Evolutionary conservation across 768 basidiomycete genomes (phyloP).

Genomic region (Termitomyces sp.): DNA sequence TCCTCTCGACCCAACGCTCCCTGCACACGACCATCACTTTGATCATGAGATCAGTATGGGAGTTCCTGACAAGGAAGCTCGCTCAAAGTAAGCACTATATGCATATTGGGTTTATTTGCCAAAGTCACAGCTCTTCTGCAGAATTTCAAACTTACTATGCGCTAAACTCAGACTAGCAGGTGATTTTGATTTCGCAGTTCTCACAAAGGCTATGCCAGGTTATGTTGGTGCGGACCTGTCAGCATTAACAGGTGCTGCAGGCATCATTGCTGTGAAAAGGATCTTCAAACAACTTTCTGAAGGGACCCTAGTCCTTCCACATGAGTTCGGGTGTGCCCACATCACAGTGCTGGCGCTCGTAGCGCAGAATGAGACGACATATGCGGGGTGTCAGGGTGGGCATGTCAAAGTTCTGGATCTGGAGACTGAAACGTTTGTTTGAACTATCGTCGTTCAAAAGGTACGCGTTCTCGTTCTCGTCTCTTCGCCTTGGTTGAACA

Average conservation of each 20-base stretch:
- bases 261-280: slow-evolving; percentile 93
- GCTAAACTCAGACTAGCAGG: slow-evolving; percentile 82
- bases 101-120: background rate
- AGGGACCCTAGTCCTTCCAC: slow-evolving; percentile 59
- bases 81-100: slow-evolving; percentile 69
- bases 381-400: slow-evolving; percentile 93
- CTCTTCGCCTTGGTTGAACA: background rate
- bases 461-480: slow-evolving; percentile 33
- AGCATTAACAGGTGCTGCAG: slow-evolving; percentile 89
- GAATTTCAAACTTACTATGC: slow-evolving; percentile 86
- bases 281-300: slow-evolving; percentile 84
- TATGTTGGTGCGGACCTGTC: slow-evolving; percentile 96
- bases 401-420: slow-evolving; percentile 89
- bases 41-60: slow-evolving; percentile 98
- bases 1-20: slow-evolving; percentile 46
- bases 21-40: no score
- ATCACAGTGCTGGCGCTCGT: slow-evolving; percentile 86
- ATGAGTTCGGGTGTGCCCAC: slow-evolving; percentile 69
- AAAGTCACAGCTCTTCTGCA: background rate
- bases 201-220: slow-evolving; percentile 94
- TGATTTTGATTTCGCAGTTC: slow-evolving; percentile 78
- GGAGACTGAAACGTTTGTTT: slow-evolving; percentile 82
- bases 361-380: slow-evolving; percentile 74
- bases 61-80: slow-evolving; percentile 88
- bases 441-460: slow-evolving; percentile 86